Evolutionary conservation across 345 rosid species (phyloP), one percentile per base, ranked within the genome.

Genomic region (Stellera chamaejasme): DNA sequence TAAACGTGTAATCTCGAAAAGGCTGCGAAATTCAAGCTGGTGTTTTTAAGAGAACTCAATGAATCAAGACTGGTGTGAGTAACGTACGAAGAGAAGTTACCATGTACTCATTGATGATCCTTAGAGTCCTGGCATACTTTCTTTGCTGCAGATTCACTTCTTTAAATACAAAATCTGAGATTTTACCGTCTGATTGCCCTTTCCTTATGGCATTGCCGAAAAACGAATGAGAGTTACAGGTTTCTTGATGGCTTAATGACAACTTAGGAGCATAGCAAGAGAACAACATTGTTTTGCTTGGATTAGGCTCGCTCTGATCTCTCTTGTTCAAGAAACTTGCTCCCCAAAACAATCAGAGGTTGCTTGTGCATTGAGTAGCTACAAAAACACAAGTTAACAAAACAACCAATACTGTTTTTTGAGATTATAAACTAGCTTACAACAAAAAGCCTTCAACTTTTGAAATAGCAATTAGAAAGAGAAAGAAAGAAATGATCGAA

Each of bases 71-170:
- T 7, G 27, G 1, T 19, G 32, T 19, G 26, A 43, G 3, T 23
- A 46, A 47, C 23, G 1, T 19, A 19, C 23, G 23, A 19, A 19
- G 1, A 19, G 23, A 43, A 66, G 49, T 44, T 77, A 84, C 87
- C 85, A 50, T 67, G 43, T 68, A 70, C 60, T 79, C 81, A 58
- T 77, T 76, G 23, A 48, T 50, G 23, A 60, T 63, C 47, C 71
- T 60, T 55, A 62, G 70, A 43, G 63, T 63, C 45, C 64, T 15
- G 41, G 48, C 60, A 55, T 55, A 54, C 27, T 45, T 56, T 58
- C 54, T 76, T 58, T 48, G 57, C 8, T 58, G 50, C 13, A 55
- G 51, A 32, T 45, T 63, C 32, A 52, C 26, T 25, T 71, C 66
- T 27, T 72, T 58, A 5, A 66, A n/a, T 56, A 50, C 78, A 66